Evolutionary conservation across 495 filamentous ascomycete species (phyloP), one percentile per base, ranked within the genome.

Genomic region (Cercophora newfieldiana): DNA sequence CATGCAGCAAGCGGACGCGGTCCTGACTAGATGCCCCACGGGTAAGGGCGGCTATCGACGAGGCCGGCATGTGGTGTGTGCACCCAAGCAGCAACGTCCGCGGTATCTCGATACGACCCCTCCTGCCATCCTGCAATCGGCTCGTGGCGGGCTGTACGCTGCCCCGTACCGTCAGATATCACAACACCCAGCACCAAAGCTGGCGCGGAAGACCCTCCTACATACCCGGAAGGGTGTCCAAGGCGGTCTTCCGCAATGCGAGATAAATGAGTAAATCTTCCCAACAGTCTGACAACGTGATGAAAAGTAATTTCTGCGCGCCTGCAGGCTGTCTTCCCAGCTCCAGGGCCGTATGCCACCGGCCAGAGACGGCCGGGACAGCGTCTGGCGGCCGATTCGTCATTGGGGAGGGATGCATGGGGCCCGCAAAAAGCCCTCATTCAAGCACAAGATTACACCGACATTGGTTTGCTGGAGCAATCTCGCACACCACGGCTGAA

Each of bases 21-120:
- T 44, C 37, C 37, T 44, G 37, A 44, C 37, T 44, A 44, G 37
- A 2, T 44, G 37, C 37, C 19, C 24, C n/a, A 28, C 64, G 63
- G 56, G 66, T 57, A 14, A 44, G 51, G 56, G 37, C 54, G 24
- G 57, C 68, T 56, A 47, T 56, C 54, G 26, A 63, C 26, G 55
- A 37, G 50, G 57, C 57, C 50, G 64, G 24, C n/a, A 54, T 26
- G 63, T 67, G 62, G 61, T 64, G 64, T 54, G 49, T 59, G 57
- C 18, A 48, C 22, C 29, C 22, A 44, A 44, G 37, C 37, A 44
- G 37, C 37, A 44, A 44, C 37, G 60, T 5, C 25, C 26, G 49
- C 54, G 61, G 28, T 30, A 28, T 55, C 1, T 33, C 21, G 30
- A 22, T 44, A 54, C 28, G 31, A 44, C 61, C 61, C 49, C 61